phyloP scores from a whole-genome alignment of 352 stramenopile species.

The Phytophthora melonis region DNA sequence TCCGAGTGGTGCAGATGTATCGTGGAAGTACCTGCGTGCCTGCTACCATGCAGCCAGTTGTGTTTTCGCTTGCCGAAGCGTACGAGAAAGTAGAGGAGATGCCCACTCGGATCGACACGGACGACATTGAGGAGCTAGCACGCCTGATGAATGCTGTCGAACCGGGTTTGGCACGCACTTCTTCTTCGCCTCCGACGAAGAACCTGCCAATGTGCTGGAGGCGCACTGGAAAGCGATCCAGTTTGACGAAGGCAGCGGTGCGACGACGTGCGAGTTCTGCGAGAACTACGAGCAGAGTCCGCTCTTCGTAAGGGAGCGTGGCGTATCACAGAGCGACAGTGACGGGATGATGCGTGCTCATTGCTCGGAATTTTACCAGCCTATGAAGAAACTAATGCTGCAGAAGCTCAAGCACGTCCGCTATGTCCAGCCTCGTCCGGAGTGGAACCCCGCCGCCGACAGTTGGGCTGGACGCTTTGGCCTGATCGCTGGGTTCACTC shows the following conservation, averaged over 20 bases:
- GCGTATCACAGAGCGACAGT: background rate
- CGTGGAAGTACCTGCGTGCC: background rate
- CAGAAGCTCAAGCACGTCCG: slow-evolving; percentile 6
- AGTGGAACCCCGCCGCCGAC: background rate
- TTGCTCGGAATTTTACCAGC: slow-evolving; percentile 5
- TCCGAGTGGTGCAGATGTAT: slow-evolving; percentile 13
- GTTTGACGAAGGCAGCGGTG: background rate
- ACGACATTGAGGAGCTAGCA: background rate
- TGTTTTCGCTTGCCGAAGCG: slow-evolving; percentile 9
- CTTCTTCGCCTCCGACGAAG: background rate
- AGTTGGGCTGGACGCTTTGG: background rate
- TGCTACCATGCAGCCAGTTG: slow-evolving; percentile 15
- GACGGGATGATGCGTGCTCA: slow-evolving; percentile 5
- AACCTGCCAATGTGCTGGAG: background rate
- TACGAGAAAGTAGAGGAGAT: background rate
- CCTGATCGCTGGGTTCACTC: background rate
- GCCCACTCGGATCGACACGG: background rate
- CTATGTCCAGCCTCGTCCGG: background rate
- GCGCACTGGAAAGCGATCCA: slow-evolving; percentile 10
- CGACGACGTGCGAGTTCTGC: slow-evolving; percentile 12
- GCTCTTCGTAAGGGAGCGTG: background rate
- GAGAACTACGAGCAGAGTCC: slow-evolving; percentile 5
- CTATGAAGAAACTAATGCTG: slow-evolving; percentile 15
- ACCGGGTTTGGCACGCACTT: background rate
- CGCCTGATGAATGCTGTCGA: slow-evolving; percentile 6